phyloP scores from a whole-genome alignment of 1,284 basidiomycete species.

The Pisolithus thermaeus region DNA sequence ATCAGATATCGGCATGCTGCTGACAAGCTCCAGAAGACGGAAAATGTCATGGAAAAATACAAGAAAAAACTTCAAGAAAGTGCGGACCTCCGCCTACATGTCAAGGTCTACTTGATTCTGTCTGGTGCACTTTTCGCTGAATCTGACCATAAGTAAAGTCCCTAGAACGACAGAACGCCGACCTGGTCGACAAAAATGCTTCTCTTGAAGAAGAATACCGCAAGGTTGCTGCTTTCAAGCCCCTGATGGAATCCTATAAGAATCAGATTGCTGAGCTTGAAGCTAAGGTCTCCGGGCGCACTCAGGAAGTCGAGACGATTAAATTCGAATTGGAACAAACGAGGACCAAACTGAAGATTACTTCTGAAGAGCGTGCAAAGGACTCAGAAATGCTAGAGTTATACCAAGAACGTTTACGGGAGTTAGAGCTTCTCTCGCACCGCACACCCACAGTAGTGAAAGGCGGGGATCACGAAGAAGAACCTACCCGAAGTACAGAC shows the following conservation, averaged over 20 bases:
- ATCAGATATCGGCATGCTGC: constrained; percentile 81
- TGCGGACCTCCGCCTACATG: constrained; percentile 78
- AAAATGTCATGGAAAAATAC: constrained; percentile 98
- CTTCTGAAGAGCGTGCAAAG: constrained; percentile 64
- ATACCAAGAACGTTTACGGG: constrained; percentile 88
- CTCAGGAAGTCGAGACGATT: constrained; percentile 67
- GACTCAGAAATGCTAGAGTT: constrained; percentile 84
- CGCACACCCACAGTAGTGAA: constrained; percentile 30
- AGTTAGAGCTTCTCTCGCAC: constrained; percentile 71
- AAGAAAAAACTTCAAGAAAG: constrained; percentile 97
- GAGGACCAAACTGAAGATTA: constrained; percentile 62
- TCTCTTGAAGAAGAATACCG: constrained; percentile 87
- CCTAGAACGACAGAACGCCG: constrained; percentile 89
- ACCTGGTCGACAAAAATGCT: constrained; percentile 87
- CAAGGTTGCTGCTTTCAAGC: constrained; percentile 82
- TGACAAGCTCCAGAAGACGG: constrained; percentile 87
- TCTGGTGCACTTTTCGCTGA: constrained; percentile 4
- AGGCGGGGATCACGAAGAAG: constrained; percentile 15
- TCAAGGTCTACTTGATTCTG: constrained; percentile 54
- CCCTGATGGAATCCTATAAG: constrained; percentile 91
- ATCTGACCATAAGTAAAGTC: constrained; percentile 39
- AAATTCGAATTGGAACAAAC: constrained; percentile 75
- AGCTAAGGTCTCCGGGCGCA: constrained; percentile 55
- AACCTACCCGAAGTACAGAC: constrained; percentile 19
- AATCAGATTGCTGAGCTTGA: constrained; percentile 82